Evolutionary conservation across 257 asterid genomes (phyloP).

Genomic region (Nicotiana noctiflora): DNA sequence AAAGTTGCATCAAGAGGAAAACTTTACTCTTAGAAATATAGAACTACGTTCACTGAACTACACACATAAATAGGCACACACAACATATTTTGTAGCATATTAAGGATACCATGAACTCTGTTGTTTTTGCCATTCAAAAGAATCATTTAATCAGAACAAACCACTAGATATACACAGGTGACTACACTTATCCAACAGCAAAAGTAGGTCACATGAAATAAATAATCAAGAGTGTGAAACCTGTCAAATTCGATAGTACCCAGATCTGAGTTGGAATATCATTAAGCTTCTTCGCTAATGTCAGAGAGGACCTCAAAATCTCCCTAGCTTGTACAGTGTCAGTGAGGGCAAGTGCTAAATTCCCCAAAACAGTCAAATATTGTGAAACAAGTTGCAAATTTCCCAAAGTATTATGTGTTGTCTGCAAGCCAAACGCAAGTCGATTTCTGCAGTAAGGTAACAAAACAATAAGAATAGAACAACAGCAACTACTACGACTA

Average conservation of each 20-base stretch:
- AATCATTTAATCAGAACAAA: neutral
- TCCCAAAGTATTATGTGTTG: constrained; percentile 71
- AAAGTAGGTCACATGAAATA: neutral
- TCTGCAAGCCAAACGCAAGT: constrained; percentile 92
- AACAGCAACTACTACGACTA: neutral
- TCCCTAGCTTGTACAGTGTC: constrained; percentile 97
- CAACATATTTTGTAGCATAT: neutral
- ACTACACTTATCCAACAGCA: neutral
- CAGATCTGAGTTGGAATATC: constrained; percentile 93
- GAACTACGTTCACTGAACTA: neutral
- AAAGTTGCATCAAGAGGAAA: neutral
- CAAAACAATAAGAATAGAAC: neutral
- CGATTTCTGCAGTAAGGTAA: constrained; percentile 47
- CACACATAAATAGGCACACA: neutral
- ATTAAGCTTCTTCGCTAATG: constrained; percentile 80
- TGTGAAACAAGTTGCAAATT: constrained; percentile 96
- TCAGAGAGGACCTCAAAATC: constrained; percentile 88
- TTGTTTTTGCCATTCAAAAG: neutral
- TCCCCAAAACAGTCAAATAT: constrained; percentile 81
- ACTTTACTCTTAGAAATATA: neutral
- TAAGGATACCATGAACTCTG: neutral
- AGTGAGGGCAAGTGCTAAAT: constrained; percentile 77
- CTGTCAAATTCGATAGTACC: constrained; percentile 80
- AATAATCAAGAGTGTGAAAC: constrained; percentile 22
- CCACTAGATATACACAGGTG: neutral